phyloP scores from a whole-genome alignment of 305 asterid genomes.

The Fraxinus ornus region DNA sequence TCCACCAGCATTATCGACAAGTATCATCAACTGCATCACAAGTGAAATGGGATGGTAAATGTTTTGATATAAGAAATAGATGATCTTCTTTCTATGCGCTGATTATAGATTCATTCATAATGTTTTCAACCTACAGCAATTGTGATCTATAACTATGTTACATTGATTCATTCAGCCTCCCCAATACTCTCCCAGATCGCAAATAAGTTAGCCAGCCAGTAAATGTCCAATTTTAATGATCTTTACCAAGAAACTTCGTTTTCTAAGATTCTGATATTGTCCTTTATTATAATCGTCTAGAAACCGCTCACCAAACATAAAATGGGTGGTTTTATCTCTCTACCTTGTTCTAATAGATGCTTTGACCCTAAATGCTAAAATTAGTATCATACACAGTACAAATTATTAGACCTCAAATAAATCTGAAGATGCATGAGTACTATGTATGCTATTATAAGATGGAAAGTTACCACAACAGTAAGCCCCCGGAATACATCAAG shows the following conservation, averaged over 20 bases:
- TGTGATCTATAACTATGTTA: neutral
- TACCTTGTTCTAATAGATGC: neutral
- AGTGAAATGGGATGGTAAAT: neutral
- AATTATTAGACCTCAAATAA: neutral
- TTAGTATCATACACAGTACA: neutral
- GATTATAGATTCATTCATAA: neutral
- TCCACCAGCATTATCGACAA: constrained; percentile 72
- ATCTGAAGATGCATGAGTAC: neutral
- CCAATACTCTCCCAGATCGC: neutral
- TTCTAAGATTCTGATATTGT: neutral
- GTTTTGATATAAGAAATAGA: neutral
- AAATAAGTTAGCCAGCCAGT: neutral
- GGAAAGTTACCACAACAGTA: constrained; percentile 48
- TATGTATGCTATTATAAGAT: neutral
- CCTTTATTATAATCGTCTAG: neutral
- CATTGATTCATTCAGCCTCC: constrained; percentile 4
- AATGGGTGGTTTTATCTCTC: neutral
- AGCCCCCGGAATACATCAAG: constrained; percentile 68
- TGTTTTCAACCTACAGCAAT: neutral
- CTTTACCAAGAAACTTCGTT: neutral
- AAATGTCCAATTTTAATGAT: neutral
- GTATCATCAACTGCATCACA: constrained; percentile 58
- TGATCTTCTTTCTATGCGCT: neutral
- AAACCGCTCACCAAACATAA: neutral
- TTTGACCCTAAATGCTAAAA: neutral